These are phyloP conservation scores for Ophiosphaerella korrae DNA, from an alignment of 2,329 filamentous ascomycete species.

Conservation along the genomic window DNA sequence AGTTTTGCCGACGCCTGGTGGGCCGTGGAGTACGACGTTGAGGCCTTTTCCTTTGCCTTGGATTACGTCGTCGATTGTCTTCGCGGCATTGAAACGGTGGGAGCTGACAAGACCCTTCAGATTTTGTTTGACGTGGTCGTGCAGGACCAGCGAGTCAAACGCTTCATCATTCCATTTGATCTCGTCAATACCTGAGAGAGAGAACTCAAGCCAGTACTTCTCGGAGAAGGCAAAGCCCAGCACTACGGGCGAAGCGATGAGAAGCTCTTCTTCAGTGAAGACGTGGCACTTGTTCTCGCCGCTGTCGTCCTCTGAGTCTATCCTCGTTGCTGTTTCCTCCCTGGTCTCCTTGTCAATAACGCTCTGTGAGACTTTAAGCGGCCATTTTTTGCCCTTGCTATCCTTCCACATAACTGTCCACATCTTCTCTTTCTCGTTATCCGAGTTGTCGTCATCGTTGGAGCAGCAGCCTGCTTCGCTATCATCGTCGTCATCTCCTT, in stretches of 20 bases:
- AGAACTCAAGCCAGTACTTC: slow-evolving; percentile 89
- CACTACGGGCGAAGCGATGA: slow-evolving; percentile 83
- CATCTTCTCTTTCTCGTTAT: slow-evolving; percentile 41
- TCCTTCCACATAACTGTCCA: slow-evolving; percentile 53
- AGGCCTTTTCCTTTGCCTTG: slow-evolving; percentile 84
- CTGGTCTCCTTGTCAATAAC: slow-evolving; percentile 49
- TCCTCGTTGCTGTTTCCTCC: slow-evolving; percentile 48
- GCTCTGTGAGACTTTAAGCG: slow-evolving; percentile 58
- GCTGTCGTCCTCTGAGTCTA: slow-evolving; percentile 53
- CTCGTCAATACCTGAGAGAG: slow-evolving; percentile 76
- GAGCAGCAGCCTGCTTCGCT: slow-evolving; percentile 49
- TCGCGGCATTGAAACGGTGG: slow-evolving; percentile 79
- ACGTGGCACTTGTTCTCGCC: slow-evolving; percentile 48
- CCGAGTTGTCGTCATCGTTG: slow-evolving; percentile 24
- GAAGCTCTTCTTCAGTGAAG: slow-evolving; percentile 81
- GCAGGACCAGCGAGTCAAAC: slow-evolving; percentile 80
- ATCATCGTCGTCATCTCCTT: slow-evolving; percentile 59
- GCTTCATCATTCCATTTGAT: slow-evolving; percentile 85
- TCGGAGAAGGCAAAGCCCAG: slow-evolving; percentile 86
- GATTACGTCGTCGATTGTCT: slow-evolving; percentile 76
- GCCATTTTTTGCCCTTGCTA: slow-evolving; percentile 54
- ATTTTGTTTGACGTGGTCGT: slow-evolving; percentile 63
- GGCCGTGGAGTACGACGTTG: slow-evolving; percentile 75
- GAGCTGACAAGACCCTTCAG: slow-evolving; percentile 83
- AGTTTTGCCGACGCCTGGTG: slow-evolving; percentile 87